Percentiles rank a stretch among this genome's conserved stretches.
These are phyloP conservation scores for Cystoisospora suis DNA, from an alignment of 169 alveolate genomes.

Conservation along the genomic window DNA sequence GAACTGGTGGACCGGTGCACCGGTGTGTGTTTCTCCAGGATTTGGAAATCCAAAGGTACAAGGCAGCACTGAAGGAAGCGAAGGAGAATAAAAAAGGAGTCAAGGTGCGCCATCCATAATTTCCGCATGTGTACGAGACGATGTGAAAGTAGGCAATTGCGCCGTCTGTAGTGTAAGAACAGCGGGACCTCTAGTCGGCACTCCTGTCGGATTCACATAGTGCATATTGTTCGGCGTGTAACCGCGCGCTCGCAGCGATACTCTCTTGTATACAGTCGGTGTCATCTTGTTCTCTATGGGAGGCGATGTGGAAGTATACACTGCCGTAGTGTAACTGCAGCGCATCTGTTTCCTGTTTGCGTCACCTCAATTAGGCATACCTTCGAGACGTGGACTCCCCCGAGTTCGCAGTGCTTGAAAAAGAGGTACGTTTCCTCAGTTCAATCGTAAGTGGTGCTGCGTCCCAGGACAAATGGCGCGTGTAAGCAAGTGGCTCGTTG, in stretches of 20 bases:
- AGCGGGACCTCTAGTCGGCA: background rate
- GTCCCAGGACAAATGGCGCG: background rate
- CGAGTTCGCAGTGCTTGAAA: background rate
- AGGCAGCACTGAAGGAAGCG: background rate
- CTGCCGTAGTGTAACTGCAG: too few relatives aligned
- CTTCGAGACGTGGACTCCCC: slow-evolving; percentile 22
- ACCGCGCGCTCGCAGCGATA: background rate
- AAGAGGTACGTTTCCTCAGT: background rate
- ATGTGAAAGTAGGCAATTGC: background rate
- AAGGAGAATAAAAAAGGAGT: background rate
- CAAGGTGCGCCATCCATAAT: background rate
- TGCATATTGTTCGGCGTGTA: background rate
- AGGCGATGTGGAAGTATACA: too few relatives aligned
- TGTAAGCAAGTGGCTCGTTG: background rate
- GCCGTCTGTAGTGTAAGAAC: background rate
- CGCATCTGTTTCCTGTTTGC: too few relatives aligned
- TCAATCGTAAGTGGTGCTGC: background rate
- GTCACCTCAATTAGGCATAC: background rate
- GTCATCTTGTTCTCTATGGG: background rate
- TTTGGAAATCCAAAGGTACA: slow-evolving; percentile 2
- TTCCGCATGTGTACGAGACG: background rate
- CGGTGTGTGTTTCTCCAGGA: background rate
- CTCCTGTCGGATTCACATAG: background rate
- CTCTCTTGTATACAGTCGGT: background rate
- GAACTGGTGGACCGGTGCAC: too few relatives aligned